Percentiles rank a stretch among this genome's conserved stretches.
These are phyloP conservation scores for Groenewaldozyma tartarivorans DNA, from an alignment of 805 yeast genomes.

Conservation along the genomic window DNA sequence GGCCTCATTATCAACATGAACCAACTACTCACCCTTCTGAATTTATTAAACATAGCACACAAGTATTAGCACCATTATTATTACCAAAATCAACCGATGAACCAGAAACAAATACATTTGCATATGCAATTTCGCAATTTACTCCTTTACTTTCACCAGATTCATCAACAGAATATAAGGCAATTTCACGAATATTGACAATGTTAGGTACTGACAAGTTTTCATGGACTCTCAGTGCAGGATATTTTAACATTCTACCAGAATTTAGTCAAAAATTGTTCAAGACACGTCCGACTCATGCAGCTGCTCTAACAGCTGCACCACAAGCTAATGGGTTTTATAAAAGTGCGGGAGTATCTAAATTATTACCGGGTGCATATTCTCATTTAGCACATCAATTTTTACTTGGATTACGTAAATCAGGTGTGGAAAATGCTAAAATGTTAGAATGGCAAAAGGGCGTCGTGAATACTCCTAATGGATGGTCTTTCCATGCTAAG, in stretches of 20 bases:
- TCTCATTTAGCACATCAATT: conserved; percentile 64
- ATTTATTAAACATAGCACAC: conserved; percentile 34
- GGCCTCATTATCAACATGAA: conserved; percentile 64
- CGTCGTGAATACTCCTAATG: conserved; percentile 63
- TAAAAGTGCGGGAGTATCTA: conserved; percentile 71
- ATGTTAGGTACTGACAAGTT: conserved; percentile 44
- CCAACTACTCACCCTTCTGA: conserved; percentile 34
- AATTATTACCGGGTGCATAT: conserved; percentile 80
- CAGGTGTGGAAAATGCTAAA: conserved; percentile 34
- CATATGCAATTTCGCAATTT: conserved; percentile 87
- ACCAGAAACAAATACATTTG: conserved; percentile 38
- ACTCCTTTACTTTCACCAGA: conserved; percentile 66
- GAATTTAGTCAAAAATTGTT: conserved; percentile 53
- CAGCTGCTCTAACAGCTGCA: conserved; percentile 79
- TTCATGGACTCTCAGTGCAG: conserved; percentile 88
- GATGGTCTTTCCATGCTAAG: conserved; percentile 98
- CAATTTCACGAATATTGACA: conserved; percentile 52
- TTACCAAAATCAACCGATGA: conserved; percentile 24
- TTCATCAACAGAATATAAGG: conserved; percentile 73
- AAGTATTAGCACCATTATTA: conserved; percentile 49
- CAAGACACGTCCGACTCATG: conserved; percentile 43
- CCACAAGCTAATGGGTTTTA: conserved; percentile 93
- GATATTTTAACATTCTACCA: conserved; percentile 87
- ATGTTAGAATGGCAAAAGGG: conserved; percentile 86
- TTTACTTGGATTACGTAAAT: conserved; percentile 38